Base-by-base conservation (phyloP, 768 basidiomycete genomes). In the Mycena albidolilacea region DNA sequence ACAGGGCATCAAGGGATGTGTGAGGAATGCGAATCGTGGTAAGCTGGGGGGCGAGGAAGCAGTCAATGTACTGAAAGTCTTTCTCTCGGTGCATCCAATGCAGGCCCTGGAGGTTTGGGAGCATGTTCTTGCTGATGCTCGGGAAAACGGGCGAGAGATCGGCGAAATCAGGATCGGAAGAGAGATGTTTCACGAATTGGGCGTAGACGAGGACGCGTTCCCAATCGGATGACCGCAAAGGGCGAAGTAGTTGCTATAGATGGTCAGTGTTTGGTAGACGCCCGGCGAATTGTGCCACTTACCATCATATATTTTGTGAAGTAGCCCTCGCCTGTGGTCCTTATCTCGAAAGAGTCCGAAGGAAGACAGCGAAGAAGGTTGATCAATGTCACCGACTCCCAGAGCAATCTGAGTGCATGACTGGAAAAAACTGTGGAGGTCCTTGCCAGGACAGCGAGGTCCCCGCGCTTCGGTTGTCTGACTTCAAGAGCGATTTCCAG, bases 391-490 rank as follows among this genome's bases (percentile, higher is more conserved):
- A 30, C 30, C 30, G 30, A 55, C 19, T 44, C 30, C 65, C 55
- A 67, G 38, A 67, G 19, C 38, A 39, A 41, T 7, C 41, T 30
- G 54, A 67, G 55, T 23, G 65, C 65, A 11, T 41, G 65, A 11
- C 65, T 44, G 41, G 52, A 43, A 21, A 66, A 67, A 57, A 35
- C 17, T 15, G 65, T 41, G 5, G 39, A 67, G 8, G 65, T 67
- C 14, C 65, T 55, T 39, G 65, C 65, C 8, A 67, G 54, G 54
- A 58, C 65, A 35, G 65, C 65, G 41, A 67, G 66, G 44, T 59
- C 65, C 55, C 54, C 1, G 41, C n/a, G 54, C 54, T 67, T 39
- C 39, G 65, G 65, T 17, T 19, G 52, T n/a, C 41, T 5, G 21
- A 57, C 39, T 23, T 67, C 54, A 37, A 30, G 30, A 50, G 21